A percentile compares a stretch with the other conserved stretches of the same genome.
Conservation (phyloP, 805 yeast species). For the Wickerhamomyces alni region DNA sequence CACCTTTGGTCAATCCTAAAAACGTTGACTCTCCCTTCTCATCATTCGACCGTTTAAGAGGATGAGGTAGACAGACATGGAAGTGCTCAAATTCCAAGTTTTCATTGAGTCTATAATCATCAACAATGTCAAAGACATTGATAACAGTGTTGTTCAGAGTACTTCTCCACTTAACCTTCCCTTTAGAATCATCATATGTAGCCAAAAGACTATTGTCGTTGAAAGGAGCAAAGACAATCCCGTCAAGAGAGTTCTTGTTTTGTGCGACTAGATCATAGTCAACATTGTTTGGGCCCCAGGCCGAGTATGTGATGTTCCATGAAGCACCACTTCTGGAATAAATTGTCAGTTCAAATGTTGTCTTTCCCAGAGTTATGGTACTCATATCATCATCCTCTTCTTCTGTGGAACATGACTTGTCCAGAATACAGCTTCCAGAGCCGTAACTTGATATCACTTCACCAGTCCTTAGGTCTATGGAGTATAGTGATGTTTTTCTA, state of each 20-base stretch:
- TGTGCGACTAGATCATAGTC: slow-evolving; percentile 49
- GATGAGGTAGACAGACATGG: slow-evolving; percentile 64
- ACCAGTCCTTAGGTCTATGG: slow-evolving; percentile 71
- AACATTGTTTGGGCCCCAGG: slow-evolving; percentile 89
- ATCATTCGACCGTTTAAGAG: slow-evolving; percentile 33
- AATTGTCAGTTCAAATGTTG: slow-evolving; percentile 69
- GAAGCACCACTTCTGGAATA: slow-evolving; percentile 63
- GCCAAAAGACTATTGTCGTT: slow-evolving; percentile 78
- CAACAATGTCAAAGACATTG: slow-evolving; percentile 70
- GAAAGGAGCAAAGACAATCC: slow-evolving; percentile 75
- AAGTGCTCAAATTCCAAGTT: slow-evolving; percentile 8
- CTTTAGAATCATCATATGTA: slow-evolving; percentile 58
- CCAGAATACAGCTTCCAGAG: slow-evolving; percentile 9
- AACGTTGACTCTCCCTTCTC: slow-evolving; percentile 44
- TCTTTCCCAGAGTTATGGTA: slow-evolving; percentile 58
- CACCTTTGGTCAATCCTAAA: slow-evolving; percentile 55
- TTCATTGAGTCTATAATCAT: slow-evolving; percentile 19
- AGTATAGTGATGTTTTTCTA: slow-evolving; percentile 66
- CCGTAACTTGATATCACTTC: slow-evolving; percentile 68
- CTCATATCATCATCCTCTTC: slow-evolving; percentile 14
- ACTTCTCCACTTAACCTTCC: slow-evolving; percentile 69
- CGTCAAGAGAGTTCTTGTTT: slow-evolving; percentile 57
- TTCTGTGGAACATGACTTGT: slow-evolving; percentile 2
- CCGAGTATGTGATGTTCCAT: slow-evolving; percentile 82
- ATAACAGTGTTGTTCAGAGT: slow-evolving; percentile 67